Evolutionary conservation across 345 rosid species (phyloP).

Genomic region (Brassica carinata): DNA sequence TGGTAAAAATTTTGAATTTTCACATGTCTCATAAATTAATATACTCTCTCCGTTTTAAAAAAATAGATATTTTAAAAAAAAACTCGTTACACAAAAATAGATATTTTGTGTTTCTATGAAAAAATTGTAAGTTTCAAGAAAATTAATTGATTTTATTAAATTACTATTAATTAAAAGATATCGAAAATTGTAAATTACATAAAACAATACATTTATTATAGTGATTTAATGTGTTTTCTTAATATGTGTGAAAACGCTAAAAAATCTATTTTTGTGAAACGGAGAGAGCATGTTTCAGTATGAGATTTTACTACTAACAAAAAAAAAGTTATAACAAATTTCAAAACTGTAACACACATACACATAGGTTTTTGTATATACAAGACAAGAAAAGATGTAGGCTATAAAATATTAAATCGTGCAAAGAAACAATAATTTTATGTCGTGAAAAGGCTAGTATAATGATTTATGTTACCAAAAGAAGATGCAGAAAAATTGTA

Average conservation of each 20-base stretch:
- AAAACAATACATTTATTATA: no score
- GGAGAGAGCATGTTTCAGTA: not conserved
- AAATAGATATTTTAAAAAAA: no score
- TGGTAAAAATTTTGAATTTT: not conserved
- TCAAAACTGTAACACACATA: constrained; percentile 17
- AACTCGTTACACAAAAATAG: no score
- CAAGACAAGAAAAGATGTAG: constrained; percentile 18
- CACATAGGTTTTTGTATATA: not conserved
- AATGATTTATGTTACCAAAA: constrained; percentile 29
- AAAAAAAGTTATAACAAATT: not conserved
- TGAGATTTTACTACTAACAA: not conserved
- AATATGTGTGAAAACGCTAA: no score
- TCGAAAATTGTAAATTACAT: no score
- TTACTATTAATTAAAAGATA: no score
- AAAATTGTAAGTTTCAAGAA: no score
- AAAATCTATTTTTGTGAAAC: no score
- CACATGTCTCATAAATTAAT: not conserved
- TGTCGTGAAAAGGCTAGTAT: constrained; percentile 5
- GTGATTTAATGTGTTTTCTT: no score
- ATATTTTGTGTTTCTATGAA: no score
- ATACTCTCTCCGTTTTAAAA: not conserved
- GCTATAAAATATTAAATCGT: constrained; percentile 3
- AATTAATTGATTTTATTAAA: no score
- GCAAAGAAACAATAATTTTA: constrained; percentile 25
- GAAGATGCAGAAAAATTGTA: constrained; percentile 15